Evolutionary conservation across 2,329 filamentous ascomycete species (phyloP), one percentile per base, ranked within the genome.

Genomic region (Penicillium sp.): DNA sequence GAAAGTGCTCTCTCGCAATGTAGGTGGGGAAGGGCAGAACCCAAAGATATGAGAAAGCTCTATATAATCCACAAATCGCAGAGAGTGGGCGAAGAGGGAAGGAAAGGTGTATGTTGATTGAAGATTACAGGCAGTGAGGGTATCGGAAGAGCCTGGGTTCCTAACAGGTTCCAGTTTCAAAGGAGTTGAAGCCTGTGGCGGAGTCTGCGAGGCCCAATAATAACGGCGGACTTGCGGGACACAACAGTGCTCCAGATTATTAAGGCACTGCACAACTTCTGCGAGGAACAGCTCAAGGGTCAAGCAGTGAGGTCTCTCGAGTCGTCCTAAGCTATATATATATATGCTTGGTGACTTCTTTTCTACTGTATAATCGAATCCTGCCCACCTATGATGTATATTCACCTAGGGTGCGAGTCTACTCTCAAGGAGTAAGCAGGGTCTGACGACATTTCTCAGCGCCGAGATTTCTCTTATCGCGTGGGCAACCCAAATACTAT

Each of bases 101-200:
- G 26, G 60, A 51, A 49, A 49, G 54, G 46, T 41, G 58, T 53
- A 60, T 51, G 58, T 35, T 59, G 50, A 55, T 35, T 59, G 56
- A 56, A 62, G 54, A 48, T 56, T 66, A 66, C 62, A 61, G 62
- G 65, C 64, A 65, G 63, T 64, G 62, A 64, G 56, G 61, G 66
- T 58, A 35, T 58, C 46, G 21, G 21, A 23, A 48, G 46, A 48
- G 19, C 21, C 21, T 65, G 66, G 66, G 61, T 60, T 55, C 56
- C 49, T 30, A 70, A 69, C 67, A 71, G 71, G 71, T 62, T 62
- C 61, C 65, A 62, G 61, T 69, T 68, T 67, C 70, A 66, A 68
- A 65, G 61, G 63, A 69, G 60, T 64, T 56, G 64, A 64, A 64
- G 67, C 62, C 67, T 67, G 67, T 69, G 67, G 67, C 67, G 67